Percentiles rank a stretch among this genome's conserved stretches.
phyloP scores from a whole-genome alignment of 2,329 filamentous ascomycete species.

The Parafenestella ontariensis region DNA sequence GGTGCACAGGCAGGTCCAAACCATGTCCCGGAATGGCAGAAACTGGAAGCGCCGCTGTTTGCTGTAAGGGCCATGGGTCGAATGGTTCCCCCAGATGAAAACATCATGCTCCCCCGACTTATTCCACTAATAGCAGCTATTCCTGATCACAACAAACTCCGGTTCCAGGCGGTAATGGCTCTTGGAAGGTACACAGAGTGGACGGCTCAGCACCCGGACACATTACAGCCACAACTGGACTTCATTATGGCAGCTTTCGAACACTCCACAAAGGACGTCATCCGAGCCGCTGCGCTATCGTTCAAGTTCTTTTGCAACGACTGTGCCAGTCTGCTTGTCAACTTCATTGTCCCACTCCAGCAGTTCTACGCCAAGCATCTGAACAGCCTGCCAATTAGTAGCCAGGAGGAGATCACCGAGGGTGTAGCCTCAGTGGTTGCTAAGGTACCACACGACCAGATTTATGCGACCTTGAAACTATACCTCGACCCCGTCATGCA shows the following conservation, averaged over 20 bases:
- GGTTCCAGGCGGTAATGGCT: conserved; percentile 98
- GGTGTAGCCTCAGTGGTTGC: conserved; percentile 92
- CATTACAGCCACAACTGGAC: conserved; percentile 88
- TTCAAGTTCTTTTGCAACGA: conserved; percentile 98
- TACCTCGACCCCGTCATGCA: conserved; percentile 92
- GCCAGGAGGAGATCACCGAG: conserved; percentile 95
- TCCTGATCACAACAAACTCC: conserved; percentile 95
- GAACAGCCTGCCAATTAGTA: conserved; percentile 81
- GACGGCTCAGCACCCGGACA: conserved; percentile 93
- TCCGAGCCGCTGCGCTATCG: conserved; percentile 88
- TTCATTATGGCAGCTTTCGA: conserved; percentile 95
- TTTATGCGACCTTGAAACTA: conserved; percentile 85
- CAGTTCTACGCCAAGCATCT: conserved; percentile 90
- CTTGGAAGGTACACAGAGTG: conserved; percentile 96
- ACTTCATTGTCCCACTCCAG: conserved; percentile 85
- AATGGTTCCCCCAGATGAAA: conserved; percentile 92
- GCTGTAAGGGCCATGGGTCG: conserved; percentile 94
- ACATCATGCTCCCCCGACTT: conserved; percentile 83
- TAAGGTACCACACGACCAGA: conserved; percentile 79
- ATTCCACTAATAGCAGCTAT: conserved; percentile 95
- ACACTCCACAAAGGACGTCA: conserved; percentile 86
- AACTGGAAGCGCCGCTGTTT: conserved; percentile 93
- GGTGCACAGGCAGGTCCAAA: conserved; percentile 75
- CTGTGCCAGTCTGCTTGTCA: conserved; percentile 84
- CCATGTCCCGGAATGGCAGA: conserved; percentile 92